Percentiles rank a stretch among this genome's conserved stretches.
Evolutionary conservation across 768 basidiomycete genomes (phyloP).

Genomic region (Leccinum variicolor): DNA sequence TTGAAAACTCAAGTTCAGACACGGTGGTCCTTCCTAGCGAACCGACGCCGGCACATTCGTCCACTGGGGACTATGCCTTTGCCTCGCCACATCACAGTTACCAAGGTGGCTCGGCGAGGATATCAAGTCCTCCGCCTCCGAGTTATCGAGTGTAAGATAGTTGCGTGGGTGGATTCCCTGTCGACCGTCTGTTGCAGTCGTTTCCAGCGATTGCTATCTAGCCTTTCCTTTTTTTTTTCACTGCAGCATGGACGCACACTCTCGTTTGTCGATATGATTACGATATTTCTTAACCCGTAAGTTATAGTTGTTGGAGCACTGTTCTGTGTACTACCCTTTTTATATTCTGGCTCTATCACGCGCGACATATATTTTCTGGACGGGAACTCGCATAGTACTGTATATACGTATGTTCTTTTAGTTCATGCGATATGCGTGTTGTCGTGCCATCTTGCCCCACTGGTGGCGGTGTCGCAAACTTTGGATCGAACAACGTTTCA

Average conservation of each 20-base stretch:
- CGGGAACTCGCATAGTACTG: neutral
- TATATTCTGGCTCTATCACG: neutral
- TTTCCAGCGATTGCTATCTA: neutral
- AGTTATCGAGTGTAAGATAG: conserved; percentile 11
- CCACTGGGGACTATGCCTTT: conserved; percentile 24
- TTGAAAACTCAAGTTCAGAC: conserved; percentile 22
- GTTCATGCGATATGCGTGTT: too few species aligned
- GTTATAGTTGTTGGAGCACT: conserved; percentile 18
- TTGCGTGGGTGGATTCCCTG: neutral
- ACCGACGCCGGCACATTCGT: conserved; percentile 7
- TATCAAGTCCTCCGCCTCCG: conserved; percentile 20
- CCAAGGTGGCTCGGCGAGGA: conserved; percentile 3
- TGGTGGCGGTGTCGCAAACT: too few species aligned
- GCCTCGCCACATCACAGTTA: conserved; percentile 24
- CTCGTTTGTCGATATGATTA: conserved; percentile 5
- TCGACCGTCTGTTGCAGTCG: neutral
- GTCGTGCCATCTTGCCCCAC: too few species aligned
- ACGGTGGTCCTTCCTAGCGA: conserved; percentile 13
- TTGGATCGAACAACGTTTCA: too few species aligned
- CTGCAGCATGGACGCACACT: neutral
- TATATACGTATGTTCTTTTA: neutral
- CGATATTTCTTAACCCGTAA: conserved; percentile 16
- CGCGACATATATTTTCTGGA: neutral
- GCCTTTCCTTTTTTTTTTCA: neutral
- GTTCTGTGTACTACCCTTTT: conserved; percentile 15